A percentile compares a stretch with the other conserved stretches of the same genome.
phyloP scores from a whole-genome alignment of 139 green algal genomes.

The Volvox reticuliferus region DNA sequence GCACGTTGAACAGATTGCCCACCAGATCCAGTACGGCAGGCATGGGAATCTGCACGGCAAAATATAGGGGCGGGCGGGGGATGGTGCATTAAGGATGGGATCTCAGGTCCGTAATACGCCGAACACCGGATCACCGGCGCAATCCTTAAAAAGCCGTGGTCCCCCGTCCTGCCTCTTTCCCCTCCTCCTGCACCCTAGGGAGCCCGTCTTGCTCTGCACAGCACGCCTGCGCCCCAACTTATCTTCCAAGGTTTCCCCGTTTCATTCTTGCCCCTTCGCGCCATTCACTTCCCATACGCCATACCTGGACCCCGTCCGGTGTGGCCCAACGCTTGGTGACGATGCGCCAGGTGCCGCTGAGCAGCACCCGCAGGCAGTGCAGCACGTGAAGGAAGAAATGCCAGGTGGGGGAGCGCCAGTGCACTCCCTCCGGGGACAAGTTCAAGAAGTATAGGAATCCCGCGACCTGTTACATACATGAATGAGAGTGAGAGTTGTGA shows the following conservation, averaged over 20 bases:
- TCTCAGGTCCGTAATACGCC: too few species aligned
- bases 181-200: background rate
- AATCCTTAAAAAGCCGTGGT: too few species aligned
- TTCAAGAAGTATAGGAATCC: conserved; percentile 59
- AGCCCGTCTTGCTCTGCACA: background rate
- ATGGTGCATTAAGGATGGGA: background rate
- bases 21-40: conserved; percentile 67
- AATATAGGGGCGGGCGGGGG: background rate
- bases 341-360: conserved; percentile 55
- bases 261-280: too few species aligned
- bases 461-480: conserved; percentile 19
- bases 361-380: conserved; percentile 62
- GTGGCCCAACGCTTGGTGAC: conserved; percentile 59
- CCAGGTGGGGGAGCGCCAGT: conserved; percentile 48
- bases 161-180: too few species aligned
- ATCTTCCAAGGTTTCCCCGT: background rate
- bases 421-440: conserved; percentile 35
- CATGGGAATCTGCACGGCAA: conserved; percentile 52
- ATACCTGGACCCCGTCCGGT: conserved; percentile 45
- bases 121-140: too few species aligned
- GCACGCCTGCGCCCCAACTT: background rate
- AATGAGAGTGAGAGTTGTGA: background rate
- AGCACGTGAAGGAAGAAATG: conserved; percentile 66
- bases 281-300: background rate
- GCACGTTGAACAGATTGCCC: conserved; percentile 73